Base-by-base conservation (phyloP, 495 filamentous ascomycete genomes). In the Aspergillus biplanus region DNA sequence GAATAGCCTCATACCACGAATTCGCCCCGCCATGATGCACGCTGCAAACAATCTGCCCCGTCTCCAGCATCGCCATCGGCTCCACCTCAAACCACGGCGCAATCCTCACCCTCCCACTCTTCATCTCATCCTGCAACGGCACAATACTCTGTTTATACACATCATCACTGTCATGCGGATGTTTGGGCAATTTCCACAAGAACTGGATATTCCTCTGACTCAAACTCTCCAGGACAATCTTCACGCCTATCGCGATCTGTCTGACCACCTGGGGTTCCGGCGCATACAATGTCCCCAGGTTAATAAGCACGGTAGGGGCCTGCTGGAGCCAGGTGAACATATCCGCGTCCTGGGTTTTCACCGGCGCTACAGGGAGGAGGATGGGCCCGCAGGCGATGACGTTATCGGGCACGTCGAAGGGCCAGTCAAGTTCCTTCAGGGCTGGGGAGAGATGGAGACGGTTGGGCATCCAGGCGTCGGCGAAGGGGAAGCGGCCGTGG, bases 11-110 rank as follows among this genome's bases (percentile, higher is more conserved):
- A 58, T 82, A 80, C 53, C 76, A 86, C n/a, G 77, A 82, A 42
- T 83, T 83, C 0, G 80, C 75, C 27, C 83, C 82, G 5, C 83
- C 83, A 63, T 86, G 83, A 57, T 84, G 81, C 5, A 85, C 80
- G 33, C 75, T 80, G 18, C 74, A 75, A 21, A 80, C 67, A n/a
- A 85, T 75, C 34, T 78, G 65, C 0, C 80, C 80, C 0, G 71
- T 79, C 58, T 80, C 65, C 12, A 86, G 65, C 50, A 85, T 66
- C 0, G 80, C 71, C 44, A 80, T 71, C 12, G 81, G 81, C 44
- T 83, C 79, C 1, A 78, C 75, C 33, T 78, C 56, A 13, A 84
- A 72, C 83, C 83, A 86, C 31, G 75, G 52, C 13, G 68, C 56
- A 33, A 83, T 73, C 15, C 68, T 69, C 0, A 81, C 71, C 3